Percentiles rank a stretch among this genome's conserved stretches.
These are phyloP conservation scores for Myochromella boudieri DNA, from an alignment of 768 basidiomycete genomes.

Conservation along the genomic window DNA sequence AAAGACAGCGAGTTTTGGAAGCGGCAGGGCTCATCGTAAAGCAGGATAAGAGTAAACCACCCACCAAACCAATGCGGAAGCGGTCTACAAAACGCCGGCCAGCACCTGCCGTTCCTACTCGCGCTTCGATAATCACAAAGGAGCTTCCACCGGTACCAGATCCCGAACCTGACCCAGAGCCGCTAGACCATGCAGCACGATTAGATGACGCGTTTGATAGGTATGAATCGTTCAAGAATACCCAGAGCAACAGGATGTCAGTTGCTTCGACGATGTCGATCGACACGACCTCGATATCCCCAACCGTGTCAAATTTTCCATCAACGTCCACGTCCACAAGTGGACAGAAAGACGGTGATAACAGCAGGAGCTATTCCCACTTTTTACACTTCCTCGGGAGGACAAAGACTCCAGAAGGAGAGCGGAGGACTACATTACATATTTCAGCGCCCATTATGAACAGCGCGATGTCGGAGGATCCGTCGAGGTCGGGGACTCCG, in stretches of 20 bases:
- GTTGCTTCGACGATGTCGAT: constrained; percentile 64
- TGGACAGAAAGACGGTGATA: constrained; percentile 31
- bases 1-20: constrained; percentile 81
- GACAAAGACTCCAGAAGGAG: constrained; percentile 54
- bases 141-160: constrained; percentile 57
- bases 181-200: constrained; percentile 39
- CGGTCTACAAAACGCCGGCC: constrained; percentile 35
- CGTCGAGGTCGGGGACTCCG: constrained; percentile 49
- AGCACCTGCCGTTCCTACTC: constrained; percentile 49
- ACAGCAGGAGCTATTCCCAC: constrained; percentile 41
- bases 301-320: constrained; percentile 31
- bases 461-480: constrained; percentile 27
- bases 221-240: constrained; percentile 80
- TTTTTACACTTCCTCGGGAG: constrained; percentile 67
- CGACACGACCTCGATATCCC: constrained; percentile 45
- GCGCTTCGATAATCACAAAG: constrained; percentile 32
- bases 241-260: constrained; percentile 52
- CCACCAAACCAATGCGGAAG: constrained; percentile 36
- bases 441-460: constrained; percentile 72
- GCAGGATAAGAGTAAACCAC: constrained; percentile 48
- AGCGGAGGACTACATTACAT: constrained; percentile 41
- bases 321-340: constrained; percentile 19
- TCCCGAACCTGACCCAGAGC: constrained; percentile 22
- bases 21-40: constrained; percentile 85
- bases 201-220: constrained; percentile 88